Evolutionary conservation across 129 eudicot species (phyloP), one percentile per base, ranked within the genome.

Genomic region (Lactuca sativa): DNA sequence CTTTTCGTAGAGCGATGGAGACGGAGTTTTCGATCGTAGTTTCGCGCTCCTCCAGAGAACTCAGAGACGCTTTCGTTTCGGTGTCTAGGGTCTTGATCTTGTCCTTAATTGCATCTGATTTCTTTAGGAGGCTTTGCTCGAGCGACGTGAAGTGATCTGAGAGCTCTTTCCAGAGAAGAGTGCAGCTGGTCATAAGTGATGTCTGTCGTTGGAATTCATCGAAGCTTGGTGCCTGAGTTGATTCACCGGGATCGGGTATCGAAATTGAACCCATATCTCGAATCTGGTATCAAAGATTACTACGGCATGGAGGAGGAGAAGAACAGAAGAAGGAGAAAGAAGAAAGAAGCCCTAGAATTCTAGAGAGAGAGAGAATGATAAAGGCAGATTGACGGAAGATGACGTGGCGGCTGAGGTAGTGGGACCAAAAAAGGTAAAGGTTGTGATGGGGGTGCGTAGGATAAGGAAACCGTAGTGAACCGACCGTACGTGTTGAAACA

Each of bases 91-190:
- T 74, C 1, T 70, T 49, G 67, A 89, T 66, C 69, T 93, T 89
- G 31, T 77, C 78, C 41, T 82, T 85, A 2, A 93, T 82, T 0
- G 86, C 95, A 6, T 83, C 91, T 1, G 96, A 83, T 69, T 89
- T 89, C 62, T 58, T 73, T 30, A 64, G 60, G 7, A 93, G 80
- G 56, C 81, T 80, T 53, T 89, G 85, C 73, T 93, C 98, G 52
- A 89, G 85, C 2, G 90, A 60, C 6, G 88, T 76, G 77, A 89
- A 93, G 81, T 93, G 98, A 72, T 93, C 98, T 66, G 96, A 86
- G 36, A 93, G 96, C 69, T 93, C 98, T 52, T 93, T 93, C 98
- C 98, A 93, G 71, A 93, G 96, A 17, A 89, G 96, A 9, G 98
- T 93, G 81, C 98, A 93, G 85, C 88, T 86, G 15, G 96, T 93